phyloP scores from a whole-genome alignment of 1,284 basidiomycete genomes.

The Ustilago tritici region DNA sequence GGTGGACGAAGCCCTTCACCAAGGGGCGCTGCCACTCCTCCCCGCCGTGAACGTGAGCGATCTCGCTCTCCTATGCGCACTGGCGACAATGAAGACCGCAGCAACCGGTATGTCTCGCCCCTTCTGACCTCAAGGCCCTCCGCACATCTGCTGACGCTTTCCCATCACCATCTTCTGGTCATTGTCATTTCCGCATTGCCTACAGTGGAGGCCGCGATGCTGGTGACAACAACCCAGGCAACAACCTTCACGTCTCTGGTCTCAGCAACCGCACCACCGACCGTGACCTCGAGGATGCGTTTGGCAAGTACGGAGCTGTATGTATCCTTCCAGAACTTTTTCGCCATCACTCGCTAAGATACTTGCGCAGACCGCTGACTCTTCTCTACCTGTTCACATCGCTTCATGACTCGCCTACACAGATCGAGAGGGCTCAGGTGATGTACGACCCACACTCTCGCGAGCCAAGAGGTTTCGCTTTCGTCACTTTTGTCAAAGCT shows the following conservation, averaged over 20 bases:
- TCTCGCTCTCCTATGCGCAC: constrained; percentile 40
- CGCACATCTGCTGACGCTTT: constrained; percentile 1
- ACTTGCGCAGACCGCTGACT: constrained; percentile 9
- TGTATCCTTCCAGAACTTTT: constrained; percentile 65
- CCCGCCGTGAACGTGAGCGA: constrained; percentile 56
- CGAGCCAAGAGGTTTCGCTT: constrained; percentile 96
- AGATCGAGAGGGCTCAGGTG: constrained; percentile 81
- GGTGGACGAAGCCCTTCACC: constrained; percentile 53
- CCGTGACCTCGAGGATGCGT: constrained; percentile 85
- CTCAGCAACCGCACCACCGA: constrained; percentile 84
- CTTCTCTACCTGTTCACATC: not conserved
- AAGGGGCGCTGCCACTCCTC: constrained; percentile 50
- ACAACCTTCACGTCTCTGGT: constrained; percentile 95
- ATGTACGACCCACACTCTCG: constrained; percentile 97
- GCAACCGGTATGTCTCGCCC: constrained; percentile 46
- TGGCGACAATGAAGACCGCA: constrained; percentile 40
- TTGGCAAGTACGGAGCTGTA: constrained; percentile 89
- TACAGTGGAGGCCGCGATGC: constrained; percentile 66
- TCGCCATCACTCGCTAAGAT: no score
- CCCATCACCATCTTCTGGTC: not conserved
- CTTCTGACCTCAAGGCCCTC: not conserved
- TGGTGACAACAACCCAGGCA: constrained; percentile 82
- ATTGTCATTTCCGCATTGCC: not conserved
- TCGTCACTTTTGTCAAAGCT: constrained; percentile 89
- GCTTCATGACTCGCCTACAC: constrained; percentile 3